phyloP scores from a whole-genome alignment of 2,329 filamentous ascomycete species.

The Ceratocystis colombiana region DNA sequence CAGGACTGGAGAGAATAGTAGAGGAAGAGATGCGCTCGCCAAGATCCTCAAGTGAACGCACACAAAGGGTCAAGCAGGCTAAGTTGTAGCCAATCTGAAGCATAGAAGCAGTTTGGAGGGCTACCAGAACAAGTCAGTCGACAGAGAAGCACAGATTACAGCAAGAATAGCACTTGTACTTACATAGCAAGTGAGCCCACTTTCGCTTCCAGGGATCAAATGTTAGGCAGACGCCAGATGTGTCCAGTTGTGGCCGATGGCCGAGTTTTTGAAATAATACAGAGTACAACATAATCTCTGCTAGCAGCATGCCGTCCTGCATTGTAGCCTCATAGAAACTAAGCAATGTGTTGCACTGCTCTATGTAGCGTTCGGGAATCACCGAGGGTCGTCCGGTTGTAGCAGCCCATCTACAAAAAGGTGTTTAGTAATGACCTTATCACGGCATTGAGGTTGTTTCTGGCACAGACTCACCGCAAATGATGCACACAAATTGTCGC shows the following conservation, averaged over 20 bases:
- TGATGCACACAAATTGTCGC: conserved; percentile 34
- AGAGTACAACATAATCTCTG: conserved; percentile 35
- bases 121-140: conserved; percentile 9
- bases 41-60: conserved; percentile 23
- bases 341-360: conserved; percentile 35
- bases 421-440: neutral
- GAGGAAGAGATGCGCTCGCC: conserved; percentile 23
- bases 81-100: conserved; percentile 25
- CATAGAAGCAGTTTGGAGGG: conserved; percentile 23
- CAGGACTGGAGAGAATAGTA: conserved; percentile 18
- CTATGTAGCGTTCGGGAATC: conserved; percentile 34
- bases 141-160: neutral
- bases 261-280: conserved; percentile 33
- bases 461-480: conserved; percentile 31
- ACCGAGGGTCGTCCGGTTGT: conserved; percentile 36
- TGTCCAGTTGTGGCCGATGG: conserved; percentile 30
- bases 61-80: conserved; percentile 24
- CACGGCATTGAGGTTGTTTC: neutral
- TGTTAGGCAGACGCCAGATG: conserved; percentile 28
- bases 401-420: conserved; percentile 33
- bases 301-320: conserved; percentile 36
- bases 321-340: conserved; percentile 37
- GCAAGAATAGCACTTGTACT: neutral
- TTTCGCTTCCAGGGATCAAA: conserved; percentile 25
- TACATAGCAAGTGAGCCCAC: conserved; percentile 24